Evolutionary conservation across 352 stramenopile species (phyloP).

Genomic region (Globisporangium solare): DNA sequence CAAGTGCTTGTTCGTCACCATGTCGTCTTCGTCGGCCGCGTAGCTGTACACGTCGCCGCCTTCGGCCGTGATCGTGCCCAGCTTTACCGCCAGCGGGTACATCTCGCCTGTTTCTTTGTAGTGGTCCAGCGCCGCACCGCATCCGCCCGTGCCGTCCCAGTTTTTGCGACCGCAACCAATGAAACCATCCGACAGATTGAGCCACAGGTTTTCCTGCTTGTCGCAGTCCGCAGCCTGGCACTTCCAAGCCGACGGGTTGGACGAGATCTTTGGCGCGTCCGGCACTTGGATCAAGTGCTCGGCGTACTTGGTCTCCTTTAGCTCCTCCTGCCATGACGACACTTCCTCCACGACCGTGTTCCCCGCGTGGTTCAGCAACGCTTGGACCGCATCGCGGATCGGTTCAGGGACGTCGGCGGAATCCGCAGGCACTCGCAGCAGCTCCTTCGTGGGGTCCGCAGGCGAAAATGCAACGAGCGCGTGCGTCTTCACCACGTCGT

Average conservation of each 20-base stretch:
- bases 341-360: conserved; percentile 78
- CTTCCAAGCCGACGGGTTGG: conserved; percentile 68
- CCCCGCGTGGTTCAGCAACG: conserved; percentile 68
- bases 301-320: conserved; percentile 74
- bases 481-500: conserved; percentile 77
- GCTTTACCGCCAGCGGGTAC: conserved; percentile 97
- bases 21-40: conserved; percentile 95
- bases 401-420: conserved; percentile 32
- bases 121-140: conserved; percentile 95
- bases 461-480: conserved; percentile 70
- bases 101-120: conserved; percentile 91
- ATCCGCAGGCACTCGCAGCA: conserved; percentile 28
- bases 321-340: conserved; percentile 77
- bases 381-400: conserved; percentile 51
- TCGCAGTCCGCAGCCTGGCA: conserved; percentile 92
- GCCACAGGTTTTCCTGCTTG: conserved; percentile 98
- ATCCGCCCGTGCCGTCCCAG: conserved; percentile 96
- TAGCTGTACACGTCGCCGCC: conserved; percentile 99
- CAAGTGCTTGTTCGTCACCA: conserved; percentile 95
- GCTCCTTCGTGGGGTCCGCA: conserved; percentile 27
- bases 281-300: conserved; percentile 65
- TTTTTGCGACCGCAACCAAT: conserved; percentile 89
- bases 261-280: conserved; percentile 56
- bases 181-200: conserved; percentile 95
- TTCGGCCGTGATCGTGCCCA: conserved; percentile 95